phyloP scores from a whole-genome alignment of 1,139 yeast species.

The Dujonia santamariae region DNA sequence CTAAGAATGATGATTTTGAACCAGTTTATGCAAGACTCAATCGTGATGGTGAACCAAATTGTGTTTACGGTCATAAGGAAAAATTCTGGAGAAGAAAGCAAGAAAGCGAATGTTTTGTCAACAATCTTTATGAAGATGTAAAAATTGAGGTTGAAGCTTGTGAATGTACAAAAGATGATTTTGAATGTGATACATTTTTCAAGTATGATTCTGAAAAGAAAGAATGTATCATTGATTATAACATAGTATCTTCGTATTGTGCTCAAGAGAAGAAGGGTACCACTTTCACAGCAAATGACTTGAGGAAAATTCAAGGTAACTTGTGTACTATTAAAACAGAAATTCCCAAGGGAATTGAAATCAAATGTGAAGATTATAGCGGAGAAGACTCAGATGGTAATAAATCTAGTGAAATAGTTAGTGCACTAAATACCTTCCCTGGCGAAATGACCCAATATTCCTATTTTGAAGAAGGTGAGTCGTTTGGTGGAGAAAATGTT shows the following conservation, averaged over 20 bases:
- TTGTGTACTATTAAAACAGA: slow-evolving; percentile 24
- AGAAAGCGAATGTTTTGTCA: slow-evolving; percentile 67
- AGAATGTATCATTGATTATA: slow-evolving; percentile 54
- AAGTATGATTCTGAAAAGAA: slow-evolving; percentile 32
- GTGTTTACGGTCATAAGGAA: slow-evolving; percentile 75
- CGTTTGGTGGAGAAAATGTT: slow-evolving; percentile 65
- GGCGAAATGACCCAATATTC: slow-evolving; percentile 53
- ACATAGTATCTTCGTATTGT: slow-evolving; percentile 28
- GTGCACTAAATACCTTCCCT: slow-evolving; percentile 25
- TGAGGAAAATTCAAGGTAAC: not conserved
- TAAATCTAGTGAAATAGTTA: slow-evolving; percentile 17
- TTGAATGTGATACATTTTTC: slow-evolving; percentile 72
- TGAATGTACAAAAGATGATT: slow-evolving; percentile 62
- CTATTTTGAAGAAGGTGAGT: slow-evolving; percentile 48
- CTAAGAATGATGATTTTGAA: slow-evolving; percentile 57
- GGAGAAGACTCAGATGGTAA: slow-evolving; percentile 21
- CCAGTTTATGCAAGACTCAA: slow-evolving; percentile 60
- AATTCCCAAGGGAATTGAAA: slow-evolving; percentile 19
- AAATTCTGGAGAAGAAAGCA: slow-evolving; percentile 66
- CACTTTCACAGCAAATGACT: slow-evolving; percentile 11
- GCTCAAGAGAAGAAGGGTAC: slow-evolving; percentile 14
- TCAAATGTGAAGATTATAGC: slow-evolving; percentile 31
- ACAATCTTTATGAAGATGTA: slow-evolving; percentile 57
- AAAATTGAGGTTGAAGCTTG: slow-evolving; percentile 58
- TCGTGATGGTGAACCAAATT: slow-evolving; percentile 47